Base-by-base conservation (phyloP, 352 stramenopile genomes). In the Pythium aphanidermatum region DNA sequence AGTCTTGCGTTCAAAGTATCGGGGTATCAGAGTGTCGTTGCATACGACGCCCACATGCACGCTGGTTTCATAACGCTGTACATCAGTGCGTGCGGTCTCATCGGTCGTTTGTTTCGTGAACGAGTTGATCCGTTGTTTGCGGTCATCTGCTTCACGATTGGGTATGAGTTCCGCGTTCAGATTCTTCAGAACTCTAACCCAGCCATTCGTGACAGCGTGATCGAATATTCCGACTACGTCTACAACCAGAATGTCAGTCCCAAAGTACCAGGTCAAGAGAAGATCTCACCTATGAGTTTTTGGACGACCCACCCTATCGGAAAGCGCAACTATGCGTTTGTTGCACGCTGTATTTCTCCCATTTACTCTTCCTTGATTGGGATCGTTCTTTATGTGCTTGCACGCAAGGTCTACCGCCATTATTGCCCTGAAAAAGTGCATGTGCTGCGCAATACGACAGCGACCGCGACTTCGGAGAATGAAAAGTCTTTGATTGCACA, bases 41-140 rank as follows among this genome's bases (percentile, higher is more conserved):
- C 23, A 17, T 60, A 60, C 27, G 43, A 60, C 2, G 23, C 8
- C n/a, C 38, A 38, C 37, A 62, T 62, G 45, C 40, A 33, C 4
- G 46, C 32, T 26, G 54, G 48, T 32, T 29, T 63, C 8, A 17
- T 65, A 4, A 65, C 60, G n/a, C 32, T 70, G n/a, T 63, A 65
- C 31, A 23, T 70, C 6, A 25, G 41, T 12, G 17, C 32, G 4
- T 53, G 31, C 11, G 55, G 47, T 0, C 2, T 70, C 11, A 50
- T 65, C 17, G 55, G 55, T 3, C 46, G 16, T n/a, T 0, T 57
- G 2, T 38, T 49, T 3, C 40, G 45, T 3, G 55, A 70, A 36
- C 50, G 51, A 0, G 52, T 70, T 16, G 60, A 70, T 17, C 60
- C 60, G 11, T 3, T 63, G 2, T 14, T 70, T 1, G 47, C 48